These are phyloP conservation scores for Capsicum rhomboideum DNA, from an alignment of 257 asterid species.

Conservation along the genomic window DNA sequence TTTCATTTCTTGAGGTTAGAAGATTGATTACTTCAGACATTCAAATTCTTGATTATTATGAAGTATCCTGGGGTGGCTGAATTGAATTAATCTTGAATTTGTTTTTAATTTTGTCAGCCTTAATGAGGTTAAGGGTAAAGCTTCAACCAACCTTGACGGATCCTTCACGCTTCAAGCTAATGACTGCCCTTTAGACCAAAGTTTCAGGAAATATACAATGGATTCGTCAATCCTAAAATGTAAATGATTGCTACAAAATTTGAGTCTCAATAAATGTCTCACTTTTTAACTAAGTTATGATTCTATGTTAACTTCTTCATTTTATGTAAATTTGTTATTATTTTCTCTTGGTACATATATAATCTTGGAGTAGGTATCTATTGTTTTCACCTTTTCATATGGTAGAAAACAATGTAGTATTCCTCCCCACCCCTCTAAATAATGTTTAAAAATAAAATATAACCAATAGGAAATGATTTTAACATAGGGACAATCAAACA, in stretches of 20 bases:
- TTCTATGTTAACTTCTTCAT: too few relatives aligned
- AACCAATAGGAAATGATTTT: not conserved
- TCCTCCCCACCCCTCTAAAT: not conserved
- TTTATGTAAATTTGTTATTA: not conserved
- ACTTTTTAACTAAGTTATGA: too few relatives aligned
- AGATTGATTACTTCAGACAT: not conserved
- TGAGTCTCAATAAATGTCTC: not conserved
- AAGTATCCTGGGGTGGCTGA: not conserved
- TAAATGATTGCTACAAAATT: not conserved
- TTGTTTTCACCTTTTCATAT: not conserved
- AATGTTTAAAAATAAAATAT: not conserved
- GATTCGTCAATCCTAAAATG: not conserved
- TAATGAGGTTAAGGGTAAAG: not conserved
- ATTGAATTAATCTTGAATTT: not conserved
- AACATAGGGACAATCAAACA: not conserved
- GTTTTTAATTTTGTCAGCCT: not conserved
- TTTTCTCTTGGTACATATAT: not conserved
- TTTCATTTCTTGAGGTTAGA: not conserved
- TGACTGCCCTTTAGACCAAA: not conserved
- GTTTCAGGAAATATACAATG: not conserved
- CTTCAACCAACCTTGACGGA: not conserved
- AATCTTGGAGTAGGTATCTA: not conserved
- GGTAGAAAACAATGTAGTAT: not conserved
- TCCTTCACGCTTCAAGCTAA: not conserved
- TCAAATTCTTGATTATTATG: not conserved